Evolutionary conservation across 768 basidiomycete species (phyloP), one percentile per base, ranked within the genome.

Genomic region (Lactifluus piperatus): DNA sequence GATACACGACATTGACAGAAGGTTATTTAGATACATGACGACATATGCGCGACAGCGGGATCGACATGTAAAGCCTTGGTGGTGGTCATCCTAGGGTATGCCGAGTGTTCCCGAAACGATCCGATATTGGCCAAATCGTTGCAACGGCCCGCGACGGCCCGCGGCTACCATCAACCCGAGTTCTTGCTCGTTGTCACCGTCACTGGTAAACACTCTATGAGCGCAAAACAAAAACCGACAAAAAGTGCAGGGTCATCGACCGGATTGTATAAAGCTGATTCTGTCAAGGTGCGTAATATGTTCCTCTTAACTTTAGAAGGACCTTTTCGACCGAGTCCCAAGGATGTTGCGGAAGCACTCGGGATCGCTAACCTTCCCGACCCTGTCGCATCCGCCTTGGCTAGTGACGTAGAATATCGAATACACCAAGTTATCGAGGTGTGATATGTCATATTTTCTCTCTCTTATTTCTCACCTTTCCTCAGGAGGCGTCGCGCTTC

Each of bases 381-480:
- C 53, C 69, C 78, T 3, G 88, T 97, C 26, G 88, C 92, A 5
- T 84, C 84, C 4, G 79, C 89, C 0, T 78, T 99, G 26, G 93
- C 97, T 0, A 93, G 91, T 66, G 97, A 99, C 75, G 92, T 97
- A 43, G 97, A 98, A 69, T 97, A 97, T 73, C 79, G 97, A 59
- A 81, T 97, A 69, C 92, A 95, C 71, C 91, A 98, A 69, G 87
- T 98, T 43, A 81, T 95, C 65, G 91, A 97, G 81, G 92, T 91
- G 63, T 44, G 76, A 67, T 20, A 37, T 54, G 44, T 29, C 16
- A 7, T 29, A n/a, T 37, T 29, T 54, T 18, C 11, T 54, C 11
- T 24, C 45, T 58, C 24, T 20, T 41, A 50, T 36, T 30, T 41
- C 49, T 46, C 58, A 56, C 22, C 29, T 55, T 63, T 24, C 7